Evolutionary conservation across 345 rosid species (phyloP).

Genomic region (Mallotus nudiflorus): DNA sequence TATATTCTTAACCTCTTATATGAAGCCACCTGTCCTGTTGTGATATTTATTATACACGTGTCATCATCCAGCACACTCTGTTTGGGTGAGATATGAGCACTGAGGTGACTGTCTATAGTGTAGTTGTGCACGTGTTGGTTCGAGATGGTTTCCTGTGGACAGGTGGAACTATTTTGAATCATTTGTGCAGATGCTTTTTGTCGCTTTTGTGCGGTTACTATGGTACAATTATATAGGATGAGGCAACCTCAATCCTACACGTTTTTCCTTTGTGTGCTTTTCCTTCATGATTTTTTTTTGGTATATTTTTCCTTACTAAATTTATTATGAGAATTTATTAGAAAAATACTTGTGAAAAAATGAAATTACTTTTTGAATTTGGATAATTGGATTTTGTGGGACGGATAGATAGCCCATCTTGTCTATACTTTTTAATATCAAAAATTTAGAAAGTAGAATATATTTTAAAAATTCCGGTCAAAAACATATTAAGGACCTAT

Average conservation of each 20-base stretch:
- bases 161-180: background rate
- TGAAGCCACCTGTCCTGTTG: slow-evolving; percentile 1
- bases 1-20: background rate
- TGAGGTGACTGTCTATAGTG: background rate
- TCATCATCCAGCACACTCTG: background rate
- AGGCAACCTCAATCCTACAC: background rate
- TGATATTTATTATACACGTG: background rate
- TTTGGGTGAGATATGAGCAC: no score
- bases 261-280: background rate
- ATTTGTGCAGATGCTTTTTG: background rate
- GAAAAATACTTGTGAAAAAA: no score
- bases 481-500: no score
- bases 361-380: no score
- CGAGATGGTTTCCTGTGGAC: background rate
- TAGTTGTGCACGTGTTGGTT: slow-evolving; percentile 1
- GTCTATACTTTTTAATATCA: no score
- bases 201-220: background rate
- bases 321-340: no score
- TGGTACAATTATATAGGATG: background rate
- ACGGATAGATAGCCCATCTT: no score
- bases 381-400: no score
- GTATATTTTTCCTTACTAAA: no score
- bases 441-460: no score
- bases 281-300: no score
- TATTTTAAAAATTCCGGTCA: no score